Evolutionary conservation across 2,329 filamentous ascomycete genomes (phyloP).

Genomic region (Aspergillus ochraceus): DNA sequence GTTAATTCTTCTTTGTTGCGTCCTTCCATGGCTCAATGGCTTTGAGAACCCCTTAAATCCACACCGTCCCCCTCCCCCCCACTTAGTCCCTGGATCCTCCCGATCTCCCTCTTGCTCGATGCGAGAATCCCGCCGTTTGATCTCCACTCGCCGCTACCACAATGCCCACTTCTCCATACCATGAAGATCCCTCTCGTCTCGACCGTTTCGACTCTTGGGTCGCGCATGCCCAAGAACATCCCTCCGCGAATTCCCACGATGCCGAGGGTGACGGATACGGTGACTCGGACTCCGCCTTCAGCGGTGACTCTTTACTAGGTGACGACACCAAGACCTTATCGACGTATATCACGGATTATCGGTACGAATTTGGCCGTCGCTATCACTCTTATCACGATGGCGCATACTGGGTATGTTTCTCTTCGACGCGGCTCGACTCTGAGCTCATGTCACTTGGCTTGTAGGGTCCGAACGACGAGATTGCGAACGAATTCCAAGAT

Average conservation of each 20-base stretch:
- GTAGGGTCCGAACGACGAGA: conserved; percentile 22
- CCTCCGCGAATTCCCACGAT: not conserved
- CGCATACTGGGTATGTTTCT: conserved; percentile 16
- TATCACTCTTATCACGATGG: conserved; percentile 35
- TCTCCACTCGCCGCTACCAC: not conserved
- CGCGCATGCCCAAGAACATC: not conserved
- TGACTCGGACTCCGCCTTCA: conserved; percentile 10
- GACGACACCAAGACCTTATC: conserved; percentile 27
- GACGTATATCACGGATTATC: conserved; percentile 25
- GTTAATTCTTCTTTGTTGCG: not conserved
- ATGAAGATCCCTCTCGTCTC: not conserved
- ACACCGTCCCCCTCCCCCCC: not conserved
- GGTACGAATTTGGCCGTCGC: conserved; percentile 29
- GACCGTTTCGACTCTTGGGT: not conserved
- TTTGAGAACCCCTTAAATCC: too few species aligned
- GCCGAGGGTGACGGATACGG: not conserved
- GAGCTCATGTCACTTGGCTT: not conserved
- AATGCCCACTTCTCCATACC: not conserved
- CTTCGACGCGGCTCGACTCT: not conserved
- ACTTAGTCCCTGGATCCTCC: not conserved
- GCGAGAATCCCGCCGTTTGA: not conserved
- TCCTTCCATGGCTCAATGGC: not conserved
- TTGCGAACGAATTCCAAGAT: conserved; percentile 20
- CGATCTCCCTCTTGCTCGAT: not conserved
- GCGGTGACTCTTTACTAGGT: conserved; percentile 19